Conservation (phyloP, 148 eudicot species). For the Persicaria tinctoria region DNA sequence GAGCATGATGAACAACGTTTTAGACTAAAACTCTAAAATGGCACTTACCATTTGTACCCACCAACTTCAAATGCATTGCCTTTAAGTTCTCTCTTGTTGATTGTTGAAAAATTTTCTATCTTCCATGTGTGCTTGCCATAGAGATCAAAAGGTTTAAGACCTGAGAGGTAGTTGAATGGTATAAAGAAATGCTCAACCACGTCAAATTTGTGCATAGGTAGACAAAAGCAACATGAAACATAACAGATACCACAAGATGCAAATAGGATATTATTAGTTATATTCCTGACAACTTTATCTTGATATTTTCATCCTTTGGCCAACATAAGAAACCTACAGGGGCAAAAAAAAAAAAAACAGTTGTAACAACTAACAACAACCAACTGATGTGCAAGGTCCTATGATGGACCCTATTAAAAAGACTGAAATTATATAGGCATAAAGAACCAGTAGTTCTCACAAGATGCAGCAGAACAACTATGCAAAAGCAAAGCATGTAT, state of each 20-base stretch:
- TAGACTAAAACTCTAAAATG: neutral
- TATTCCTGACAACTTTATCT: neutral
- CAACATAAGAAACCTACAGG: neutral
- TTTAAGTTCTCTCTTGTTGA: slow-evolving; percentile 90
- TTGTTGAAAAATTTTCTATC: slow-evolving; percentile 77
- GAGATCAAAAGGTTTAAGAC: slow-evolving; percentile 67
- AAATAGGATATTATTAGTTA: neutral
- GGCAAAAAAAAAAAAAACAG: neutral
- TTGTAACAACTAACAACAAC: neutral
- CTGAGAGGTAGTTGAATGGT: slow-evolving; percentile 24
- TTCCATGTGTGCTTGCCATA: slow-evolving; percentile 81
- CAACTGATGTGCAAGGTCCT: neutral
- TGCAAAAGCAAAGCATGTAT: neutral
- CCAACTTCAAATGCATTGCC: slow-evolving; percentile 90
- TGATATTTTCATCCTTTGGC: neutral
- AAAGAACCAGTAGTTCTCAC: too few species aligned
- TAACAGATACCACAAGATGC: neutral
- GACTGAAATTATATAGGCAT: too few species aligned
- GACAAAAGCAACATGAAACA: neutral
- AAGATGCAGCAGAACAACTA: neutral
- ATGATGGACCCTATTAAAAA: neutral
- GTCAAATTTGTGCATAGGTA: neutral
- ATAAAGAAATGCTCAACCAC: neutral
- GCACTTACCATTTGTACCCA: slow-evolving; percentile 82
- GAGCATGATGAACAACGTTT: neutral